Conservation (phyloP, 352 stramenopile genomes). For the Thraustochytrium striatum region DNA sequence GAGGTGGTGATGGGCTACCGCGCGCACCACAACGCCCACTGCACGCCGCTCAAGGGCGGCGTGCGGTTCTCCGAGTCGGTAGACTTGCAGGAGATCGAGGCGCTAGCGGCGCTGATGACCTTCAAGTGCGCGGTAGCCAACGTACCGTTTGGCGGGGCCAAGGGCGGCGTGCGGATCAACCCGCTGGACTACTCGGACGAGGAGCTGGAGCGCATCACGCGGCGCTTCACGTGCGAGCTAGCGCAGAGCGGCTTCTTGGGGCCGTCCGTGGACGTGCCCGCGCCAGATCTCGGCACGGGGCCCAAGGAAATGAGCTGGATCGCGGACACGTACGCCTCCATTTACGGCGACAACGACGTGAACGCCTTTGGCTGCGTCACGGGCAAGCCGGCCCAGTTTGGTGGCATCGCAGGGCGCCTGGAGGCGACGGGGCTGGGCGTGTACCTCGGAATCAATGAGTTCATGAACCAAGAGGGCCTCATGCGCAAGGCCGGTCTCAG, state of each 20-base stretch:
- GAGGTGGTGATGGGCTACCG: conserved; percentile 51
- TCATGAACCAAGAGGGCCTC: conserved; percentile 39
- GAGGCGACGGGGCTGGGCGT: conserved; percentile 52
- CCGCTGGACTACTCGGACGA: conserved; percentile 50
- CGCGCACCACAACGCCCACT: conserved; percentile 50
- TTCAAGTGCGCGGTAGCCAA: conserved; percentile 52
- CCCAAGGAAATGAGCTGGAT: conserved; percentile 53
- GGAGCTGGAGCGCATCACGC: conserved; percentile 52
- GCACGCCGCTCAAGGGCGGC: conserved; percentile 48
- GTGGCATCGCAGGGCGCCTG: conserved; percentile 44
- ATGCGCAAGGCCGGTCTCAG: conserved; percentile 5
- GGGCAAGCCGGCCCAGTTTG: conserved; percentile 47
- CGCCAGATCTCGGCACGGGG: conserved; percentile 50
- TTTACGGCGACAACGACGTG: conserved; percentile 50
- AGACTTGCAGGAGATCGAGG: conserved; percentile 51
- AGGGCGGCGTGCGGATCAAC: conserved; percentile 49
- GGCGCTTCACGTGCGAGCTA: conserved; percentile 51
- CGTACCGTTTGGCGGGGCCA: conserved; percentile 50
- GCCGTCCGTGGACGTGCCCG: conserved; percentile 50
- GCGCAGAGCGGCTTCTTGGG: conserved; percentile 49
- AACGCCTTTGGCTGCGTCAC: conserved; percentile 48
- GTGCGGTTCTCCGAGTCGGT: conserved; percentile 48
- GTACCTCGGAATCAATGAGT: conserved; percentile 49
- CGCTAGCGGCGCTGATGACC: conserved; percentile 52
- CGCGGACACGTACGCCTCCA: conserved; percentile 50